These are phyloP conservation scores for Fusarium marasasianum DNA, from an alignment of 2,329 filamentous ascomycete species.

Conservation along the genomic window DNA sequence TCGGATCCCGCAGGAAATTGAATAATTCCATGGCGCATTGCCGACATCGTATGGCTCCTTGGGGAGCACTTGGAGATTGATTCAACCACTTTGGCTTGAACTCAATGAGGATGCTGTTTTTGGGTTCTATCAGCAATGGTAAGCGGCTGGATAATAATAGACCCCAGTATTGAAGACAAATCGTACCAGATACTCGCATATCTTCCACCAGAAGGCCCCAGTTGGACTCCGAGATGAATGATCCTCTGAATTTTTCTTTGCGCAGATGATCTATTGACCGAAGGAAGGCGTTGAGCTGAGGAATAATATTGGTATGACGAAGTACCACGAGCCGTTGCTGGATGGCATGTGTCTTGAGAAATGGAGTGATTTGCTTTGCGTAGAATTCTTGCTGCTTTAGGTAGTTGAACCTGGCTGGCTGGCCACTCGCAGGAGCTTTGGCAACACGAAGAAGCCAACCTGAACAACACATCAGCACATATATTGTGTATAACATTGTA, in stretches of 20 bases:
- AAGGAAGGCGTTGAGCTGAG: slow-evolving; percentile 64
- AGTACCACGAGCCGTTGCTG: slow-evolving; percentile 52
- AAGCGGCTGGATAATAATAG: not conserved
- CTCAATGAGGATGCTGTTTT: slow-evolving; percentile 64
- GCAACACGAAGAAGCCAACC: slow-evolving; percentile 52
- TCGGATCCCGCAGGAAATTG: slow-evolving; percentile 48
- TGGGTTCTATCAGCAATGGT: slow-evolving; percentile 38
- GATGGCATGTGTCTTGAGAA: slow-evolving; percentile 48
- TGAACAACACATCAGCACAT: slow-evolving; percentile 36
- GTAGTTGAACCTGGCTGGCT: slow-evolving; percentile 50
- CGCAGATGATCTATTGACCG: slow-evolving; percentile 57
- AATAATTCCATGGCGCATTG: slow-evolving; percentile 71
- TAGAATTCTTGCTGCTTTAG: slow-evolving; percentile 51
- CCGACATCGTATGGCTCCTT: slow-evolving; percentile 71
- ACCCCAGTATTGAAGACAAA: not conserved
- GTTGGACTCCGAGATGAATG: slow-evolving; percentile 62
- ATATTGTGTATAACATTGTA: not conserved
- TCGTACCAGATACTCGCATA: slow-evolving; percentile 61
- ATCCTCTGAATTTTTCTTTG: slow-evolving; percentile 58
- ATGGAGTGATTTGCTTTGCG: slow-evolving; percentile 46
- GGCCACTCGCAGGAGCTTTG: slow-evolving; percentile 47
- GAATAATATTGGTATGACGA: slow-evolving; percentile 48
- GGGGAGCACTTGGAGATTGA: slow-evolving; percentile 78
- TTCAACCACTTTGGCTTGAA: slow-evolving; percentile 88
- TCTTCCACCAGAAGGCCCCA: slow-evolving; percentile 78